Evolutionary conservation across 768 basidiomycete species (phyloP), one percentile per base, ranked within the genome.

Genomic region (Boletus insuetus): DNA sequence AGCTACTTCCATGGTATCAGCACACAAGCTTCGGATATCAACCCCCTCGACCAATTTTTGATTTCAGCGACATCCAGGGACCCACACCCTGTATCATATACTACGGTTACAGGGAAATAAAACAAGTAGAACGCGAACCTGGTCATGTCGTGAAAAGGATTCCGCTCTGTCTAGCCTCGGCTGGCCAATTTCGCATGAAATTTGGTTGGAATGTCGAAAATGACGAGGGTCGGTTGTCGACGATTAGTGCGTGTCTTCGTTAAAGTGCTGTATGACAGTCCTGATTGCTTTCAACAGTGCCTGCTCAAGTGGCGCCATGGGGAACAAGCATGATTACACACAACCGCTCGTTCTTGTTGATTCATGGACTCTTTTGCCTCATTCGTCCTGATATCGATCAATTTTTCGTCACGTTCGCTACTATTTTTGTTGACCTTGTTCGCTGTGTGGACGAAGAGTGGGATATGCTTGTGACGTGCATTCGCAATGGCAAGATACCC

Each of bases 321-420:
- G 60, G 51, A 6, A 51, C 60, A 6, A 42, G n/a, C 34, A 38
- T 58, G 41, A 54, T 62, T 14, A 45, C 35, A 3, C 35, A 60
- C 35, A 56, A 59, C 37, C 39, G 38, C n/a, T 58, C 59, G 6
- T 61, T 59, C 26, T 41, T 65, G 12, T 24, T 54, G 20, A 57
- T 63, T 10, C 58, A 65, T 6, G 57, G 37, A 4, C 43, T 66
- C 43, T 66, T 66, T 45, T 56, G 43, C 22, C 59, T 66, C 31
- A 38, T 40, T 4, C 19, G 56, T 39, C 37, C 26, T 7, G 53
- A 49, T 14, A 20, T 62, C 24, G 57, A 62, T 41, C 52, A 41
- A 41, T 44, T 56, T 9, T 41, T 24, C 11, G 34, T 52, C 12
- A 22, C 35, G 13, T 61, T 63, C 20, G 53, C 40, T 6, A 41